Conservation (phyloP, 1,284 basidiomycete species). For the Mycena sp. region DNA sequence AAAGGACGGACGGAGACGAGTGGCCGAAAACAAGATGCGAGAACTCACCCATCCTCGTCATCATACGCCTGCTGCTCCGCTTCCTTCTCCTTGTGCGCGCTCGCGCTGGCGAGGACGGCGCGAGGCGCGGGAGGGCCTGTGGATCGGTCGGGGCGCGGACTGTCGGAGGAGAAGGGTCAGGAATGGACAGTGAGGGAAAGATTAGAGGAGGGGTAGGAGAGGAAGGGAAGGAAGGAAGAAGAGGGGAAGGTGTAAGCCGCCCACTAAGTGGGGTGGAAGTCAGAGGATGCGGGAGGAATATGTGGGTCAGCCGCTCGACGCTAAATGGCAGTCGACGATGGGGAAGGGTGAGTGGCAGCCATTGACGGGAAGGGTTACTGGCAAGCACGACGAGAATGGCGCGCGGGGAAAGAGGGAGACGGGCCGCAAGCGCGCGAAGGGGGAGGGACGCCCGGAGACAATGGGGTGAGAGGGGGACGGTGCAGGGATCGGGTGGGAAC, state of each 20-base stretch:
- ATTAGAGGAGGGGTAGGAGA: not conserved
- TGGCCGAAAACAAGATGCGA: not conserved
- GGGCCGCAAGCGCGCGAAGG: no score
- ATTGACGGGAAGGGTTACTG: no score
- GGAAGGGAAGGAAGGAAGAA: not conserved
- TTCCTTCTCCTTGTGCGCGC: not conserved
- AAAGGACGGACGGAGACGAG: not conserved
- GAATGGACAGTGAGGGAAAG: not conserved
- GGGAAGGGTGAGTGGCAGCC: no score
- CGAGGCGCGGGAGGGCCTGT: conserved; percentile 15
- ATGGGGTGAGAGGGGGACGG: no score
- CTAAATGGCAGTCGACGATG: no score
- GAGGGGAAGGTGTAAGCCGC: conserved; percentile 6
- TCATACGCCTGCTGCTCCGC: not conserved
- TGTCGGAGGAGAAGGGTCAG: not conserved
- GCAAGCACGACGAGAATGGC: no score
- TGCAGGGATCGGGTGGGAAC: no score
- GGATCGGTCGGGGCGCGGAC: conserved; percentile 26
- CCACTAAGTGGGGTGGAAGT: no score
- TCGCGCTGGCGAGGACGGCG: conserved; percentile 11
- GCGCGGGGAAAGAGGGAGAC: no score
- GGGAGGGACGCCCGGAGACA: no score
- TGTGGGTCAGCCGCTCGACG: no score
- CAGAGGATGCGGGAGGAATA: no score
- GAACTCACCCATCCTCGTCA: not conserved